Evolutionary conservation across 2,329 filamentous ascomycete species (phyloP), one percentile per base, ranked within the genome.

Genomic region (Aureobasidium sp.): DNA sequence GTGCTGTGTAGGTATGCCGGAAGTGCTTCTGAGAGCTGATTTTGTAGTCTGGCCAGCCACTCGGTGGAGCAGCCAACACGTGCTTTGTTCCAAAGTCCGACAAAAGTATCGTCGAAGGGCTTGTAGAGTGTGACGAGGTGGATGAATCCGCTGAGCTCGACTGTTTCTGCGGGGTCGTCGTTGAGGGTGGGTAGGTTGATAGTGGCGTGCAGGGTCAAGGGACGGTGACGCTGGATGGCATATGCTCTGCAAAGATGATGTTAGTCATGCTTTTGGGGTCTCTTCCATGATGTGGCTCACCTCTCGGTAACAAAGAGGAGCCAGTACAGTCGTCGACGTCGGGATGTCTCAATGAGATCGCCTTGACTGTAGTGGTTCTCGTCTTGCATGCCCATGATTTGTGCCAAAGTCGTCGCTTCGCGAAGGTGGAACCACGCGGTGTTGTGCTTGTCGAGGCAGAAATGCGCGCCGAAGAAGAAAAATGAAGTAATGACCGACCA

Each of bases 71-170:
- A 77, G n/a, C 76, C 74, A 12, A 74, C 72, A 34, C 48, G 75
- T 4, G 81, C 78, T 65, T 86, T 83, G 70, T 87, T 87, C 85
- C 85, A 87, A 0, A 85, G 76, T 12, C 81, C 79, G 15, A 87
- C 79, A 67, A 87, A 87, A 0, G 79, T 82, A 65, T 87, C 82
- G 68, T 87, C 84, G 41, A 87, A 82, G 1, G 83, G 83, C 37
- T 81, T 80, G 71, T 85, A 87, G 15, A 85, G 80, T 56, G 82
- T 79, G 48, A 86, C 81, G 12, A 87, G 76, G 65, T 84, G 81
- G 37, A 83, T 75, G 65, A 87, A 86, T 1, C 85, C 85, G 12
- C 80, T 75, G 34, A 84, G 76, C 61, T 84, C 80, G 27, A 80
- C 79, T 0, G 78, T 74, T 67, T 86, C 84, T 56, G 81, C 81